Evolutionary conservation across 73 alveolate genomes (phyloP), one percentile per base, ranked within the genome.

Genomic region (Paraurostyla sp.): DNA sequence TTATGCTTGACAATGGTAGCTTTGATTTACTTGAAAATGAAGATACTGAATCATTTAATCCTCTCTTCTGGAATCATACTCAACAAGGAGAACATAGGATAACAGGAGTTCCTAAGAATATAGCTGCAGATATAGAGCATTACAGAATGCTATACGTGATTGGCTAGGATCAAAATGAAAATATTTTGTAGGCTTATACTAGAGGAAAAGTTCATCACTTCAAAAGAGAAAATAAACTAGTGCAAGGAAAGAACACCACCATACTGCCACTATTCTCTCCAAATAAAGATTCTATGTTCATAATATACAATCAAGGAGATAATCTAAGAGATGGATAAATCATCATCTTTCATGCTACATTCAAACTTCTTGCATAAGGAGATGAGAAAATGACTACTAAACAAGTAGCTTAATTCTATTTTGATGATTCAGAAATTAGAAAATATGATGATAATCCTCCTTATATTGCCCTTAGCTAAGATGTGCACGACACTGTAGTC

Each of bases 101-200:
- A 16, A 4, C 13, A 46, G 86, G 86, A 22, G 32, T 4, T 6
- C 56, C 59, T 45, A 9, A 13, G 6, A 22, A n/a, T 6, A 22
- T 48, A 3, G 71, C 56, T 33, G 16, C 43, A 23, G 71, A 73
- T 45, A 32, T 11, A 16, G 22, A 73, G 36, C 50, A 73, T 36
- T 73, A 73, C 49, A 73, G 71, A 29, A 16, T 73, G 48, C 69
- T 73, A 3, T 73, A 73, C 29, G 33, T 46, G 57, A 13, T 46
- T 15, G 57, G 13, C 13, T 46, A 46, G 57, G 18, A 46, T 46
- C 13, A 46, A 46, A 46, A 18, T 46, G 18, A 15, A 46, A 46
- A 46, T 32, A 38, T 54, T 6, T 9, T 6, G 9, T 6, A 54
- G 23, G 27, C 30, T 54, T 4, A 7, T 54, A 4, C 9, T 4